A percentile compares a stretch with the other conserved stretches of the same genome.
phyloP scores from a whole-genome alignment of 441 rosid genomes.

The Eruca vesicaria region DNA sequence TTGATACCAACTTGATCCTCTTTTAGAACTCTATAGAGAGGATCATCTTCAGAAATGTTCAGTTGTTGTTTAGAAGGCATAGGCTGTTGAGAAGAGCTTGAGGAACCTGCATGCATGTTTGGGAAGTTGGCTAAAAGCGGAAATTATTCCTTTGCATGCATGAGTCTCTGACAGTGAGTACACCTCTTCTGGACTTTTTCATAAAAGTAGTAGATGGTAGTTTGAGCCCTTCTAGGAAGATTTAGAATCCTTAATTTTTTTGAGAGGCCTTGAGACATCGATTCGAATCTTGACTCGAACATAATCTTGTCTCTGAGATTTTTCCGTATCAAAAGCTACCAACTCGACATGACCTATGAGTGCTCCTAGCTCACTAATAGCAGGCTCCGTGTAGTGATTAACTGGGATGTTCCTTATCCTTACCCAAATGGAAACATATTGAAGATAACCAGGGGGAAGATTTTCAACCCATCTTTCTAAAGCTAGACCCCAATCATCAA shows the following conservation, averaged over 20 bases:
- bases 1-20: no score
- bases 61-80: no score
- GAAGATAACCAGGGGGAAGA: no score
- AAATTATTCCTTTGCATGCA: not conserved
- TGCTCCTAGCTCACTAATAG: not conserved
- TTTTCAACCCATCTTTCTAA: no score
- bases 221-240: not conserved
- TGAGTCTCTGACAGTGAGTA: not conserved
- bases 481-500: no score
- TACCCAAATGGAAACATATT: no score
- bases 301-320: not conserved
- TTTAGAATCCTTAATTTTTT: not conserved
- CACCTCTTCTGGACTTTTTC: not conserved
- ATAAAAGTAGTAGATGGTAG: not conserved
- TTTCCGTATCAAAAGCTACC: not conserved
- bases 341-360: not conserved
- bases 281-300: not conserved
- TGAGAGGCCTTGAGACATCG: not conserved
- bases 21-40: no score
- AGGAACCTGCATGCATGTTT: no score
- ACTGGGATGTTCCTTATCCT: not conserved
- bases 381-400: not conserved
- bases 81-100: no score
- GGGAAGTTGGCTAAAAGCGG: not conserved
- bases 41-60: no score